These are phyloP conservation scores for Colletotrichum sp. DNA, from an alignment of 2,329 filamentous ascomycete genomes.

Conservation along the genomic window DNA sequence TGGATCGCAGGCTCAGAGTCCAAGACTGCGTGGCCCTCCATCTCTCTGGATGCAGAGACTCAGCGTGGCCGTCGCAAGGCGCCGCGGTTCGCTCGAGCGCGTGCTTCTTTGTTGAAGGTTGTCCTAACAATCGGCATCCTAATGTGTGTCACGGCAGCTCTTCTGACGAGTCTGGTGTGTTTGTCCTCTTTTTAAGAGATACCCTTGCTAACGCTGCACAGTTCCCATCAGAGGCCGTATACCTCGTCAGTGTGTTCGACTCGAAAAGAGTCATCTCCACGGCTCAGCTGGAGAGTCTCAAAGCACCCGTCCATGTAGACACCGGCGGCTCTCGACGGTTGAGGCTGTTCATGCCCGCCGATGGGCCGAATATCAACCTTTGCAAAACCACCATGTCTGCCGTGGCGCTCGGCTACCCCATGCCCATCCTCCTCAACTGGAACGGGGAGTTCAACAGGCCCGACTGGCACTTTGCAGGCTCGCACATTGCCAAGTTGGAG, in stretches of 20 bases:
- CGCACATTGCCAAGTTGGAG: constrained; percentile 43
- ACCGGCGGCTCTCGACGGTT: constrained; percentile 27
- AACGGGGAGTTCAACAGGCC: constrained; percentile 40
- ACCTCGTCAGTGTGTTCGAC: background rate
- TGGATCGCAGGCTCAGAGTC: background rate
- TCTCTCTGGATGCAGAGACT: background rate
- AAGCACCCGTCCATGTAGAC: background rate
- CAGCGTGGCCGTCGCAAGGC: background rate
- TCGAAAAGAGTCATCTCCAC: background rate
- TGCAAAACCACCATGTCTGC: constrained; percentile 44
- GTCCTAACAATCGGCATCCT: background rate
- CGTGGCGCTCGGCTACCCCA: constrained; percentile 41
- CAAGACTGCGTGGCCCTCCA: background rate
- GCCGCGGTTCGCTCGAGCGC: background rate
- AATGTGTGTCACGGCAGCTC: background rate
- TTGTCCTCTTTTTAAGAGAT: background rate
- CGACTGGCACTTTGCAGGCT: constrained; percentile 41
- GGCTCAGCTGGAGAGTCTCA: background rate
- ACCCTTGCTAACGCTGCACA: background rate
- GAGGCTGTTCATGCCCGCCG: constrained; percentile 43
- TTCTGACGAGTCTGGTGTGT: background rate
- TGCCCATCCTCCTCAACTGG: constrained; percentile 42
- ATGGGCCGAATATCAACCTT: constrained; percentile 39
- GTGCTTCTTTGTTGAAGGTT: background rate
- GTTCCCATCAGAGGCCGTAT: background rate